Percentiles rank a stretch among this genome's conserved stretches.
phyloP scores from a whole-genome alignment of 2,329 filamentous ascomycete genomes.

The Colletotrichum sp. region DNA sequence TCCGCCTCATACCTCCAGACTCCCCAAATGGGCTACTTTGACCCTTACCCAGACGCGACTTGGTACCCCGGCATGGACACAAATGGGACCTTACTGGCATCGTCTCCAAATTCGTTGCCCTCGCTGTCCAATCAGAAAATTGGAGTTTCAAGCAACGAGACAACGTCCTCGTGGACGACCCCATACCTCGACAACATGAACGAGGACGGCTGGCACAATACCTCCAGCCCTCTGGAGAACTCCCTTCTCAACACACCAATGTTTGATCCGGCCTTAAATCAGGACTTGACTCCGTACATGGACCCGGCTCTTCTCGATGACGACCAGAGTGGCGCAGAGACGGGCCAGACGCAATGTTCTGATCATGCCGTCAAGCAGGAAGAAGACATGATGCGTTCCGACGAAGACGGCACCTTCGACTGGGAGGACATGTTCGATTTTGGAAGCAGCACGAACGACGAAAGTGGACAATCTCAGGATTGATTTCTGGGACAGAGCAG shows the following conservation, averaged over 20 bases:
- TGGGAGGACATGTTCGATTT: neutral
- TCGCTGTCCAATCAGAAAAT: neutral
- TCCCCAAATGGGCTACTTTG: neutral
- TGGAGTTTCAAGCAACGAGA: neutral
- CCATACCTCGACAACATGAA: neutral
- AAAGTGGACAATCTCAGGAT: neutral
- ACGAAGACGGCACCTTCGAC: neutral
- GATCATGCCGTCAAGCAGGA: neutral
- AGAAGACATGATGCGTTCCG: neutral
- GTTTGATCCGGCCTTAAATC: neutral
- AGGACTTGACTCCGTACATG: neutral
- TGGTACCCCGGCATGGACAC: neutral
- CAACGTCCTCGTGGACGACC: neutral
- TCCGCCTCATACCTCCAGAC: neutral
- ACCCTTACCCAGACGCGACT: neutral
- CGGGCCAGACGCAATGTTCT: neutral
- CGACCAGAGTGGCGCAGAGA: neutral
- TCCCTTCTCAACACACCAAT: neutral
- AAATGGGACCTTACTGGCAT: neutral
- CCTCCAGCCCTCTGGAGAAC: neutral
- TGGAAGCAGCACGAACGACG: neutral
- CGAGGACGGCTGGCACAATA: neutral
- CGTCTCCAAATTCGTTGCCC: neutral
- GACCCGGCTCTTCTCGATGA: neutral
- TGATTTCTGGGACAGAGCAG: neutral